Conservation (phyloP, 2,329 filamentous ascomycete species). For the Trichophyton verrucosum region DNA sequence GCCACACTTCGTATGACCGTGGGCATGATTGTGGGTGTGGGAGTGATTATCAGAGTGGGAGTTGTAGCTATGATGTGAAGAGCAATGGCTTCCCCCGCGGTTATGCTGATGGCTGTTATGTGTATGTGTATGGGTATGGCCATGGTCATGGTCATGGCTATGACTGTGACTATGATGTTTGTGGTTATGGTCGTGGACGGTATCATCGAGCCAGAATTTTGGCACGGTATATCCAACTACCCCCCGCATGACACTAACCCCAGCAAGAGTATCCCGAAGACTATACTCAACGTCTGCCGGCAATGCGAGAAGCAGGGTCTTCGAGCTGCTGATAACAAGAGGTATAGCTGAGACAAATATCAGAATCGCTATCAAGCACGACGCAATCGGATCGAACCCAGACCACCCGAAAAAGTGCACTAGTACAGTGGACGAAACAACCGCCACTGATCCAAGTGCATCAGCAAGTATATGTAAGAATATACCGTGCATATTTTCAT, state of each 20-base stretch:
- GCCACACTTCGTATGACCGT: slow-evolving; percentile 12
- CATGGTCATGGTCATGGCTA: slow-evolving; percentile 20
- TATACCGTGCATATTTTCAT: slow-evolving; percentile 97
- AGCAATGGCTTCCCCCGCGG: slow-evolving; percentile 19
- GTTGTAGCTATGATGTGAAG: slow-evolving; percentile 16
- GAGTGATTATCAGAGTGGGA: slow-evolving; percentile 16
- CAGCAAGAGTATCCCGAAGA: slow-evolving; percentile 72
- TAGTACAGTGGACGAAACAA: slow-evolving; percentile 80
- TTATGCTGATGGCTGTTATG: slow-evolving; percentile 18
- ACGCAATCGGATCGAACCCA: slow-evolving; percentile 88
- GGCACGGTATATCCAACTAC: slow-evolving; percentile 78
- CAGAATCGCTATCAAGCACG: slow-evolving; percentile 80
- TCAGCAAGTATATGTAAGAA: slow-evolving; percentile 93
- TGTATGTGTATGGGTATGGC: slow-evolving; percentile 20
- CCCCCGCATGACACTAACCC: slow-evolving; percentile 67
- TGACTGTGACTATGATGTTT: slow-evolving; percentile 23
- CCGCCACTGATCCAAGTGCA: slow-evolving; percentile 83
- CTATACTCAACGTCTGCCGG: slow-evolving; percentile 78
- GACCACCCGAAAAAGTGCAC: slow-evolving; percentile 83
- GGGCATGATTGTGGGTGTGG: slow-evolving; percentile 17
- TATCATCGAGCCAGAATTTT: slow-evolving; percentile 84
- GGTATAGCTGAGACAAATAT: slow-evolving; percentile 90
- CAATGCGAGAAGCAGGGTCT: slow-evolving; percentile 69
- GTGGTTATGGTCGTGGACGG: slow-evolving; percentile 23
- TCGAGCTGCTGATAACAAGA: slow-evolving; percentile 72